phyloP scores from a whole-genome alignment of 2,329 filamentous ascomycete genomes.

The Helotiales sp. region DNA sequence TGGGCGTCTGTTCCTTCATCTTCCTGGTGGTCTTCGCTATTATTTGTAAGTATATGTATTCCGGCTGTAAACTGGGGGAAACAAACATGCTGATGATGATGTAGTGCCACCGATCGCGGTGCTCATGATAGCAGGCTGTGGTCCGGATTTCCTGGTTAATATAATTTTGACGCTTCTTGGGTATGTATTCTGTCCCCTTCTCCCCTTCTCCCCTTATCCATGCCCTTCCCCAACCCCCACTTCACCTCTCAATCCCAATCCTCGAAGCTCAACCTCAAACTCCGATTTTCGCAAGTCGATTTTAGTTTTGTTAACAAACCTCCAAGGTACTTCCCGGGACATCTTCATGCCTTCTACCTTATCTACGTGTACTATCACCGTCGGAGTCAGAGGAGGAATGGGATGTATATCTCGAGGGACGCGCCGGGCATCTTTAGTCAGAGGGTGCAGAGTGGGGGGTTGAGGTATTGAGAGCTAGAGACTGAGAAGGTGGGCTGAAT shows the following conservation, averaged over 20 bases:
- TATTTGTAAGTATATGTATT: slow-evolving; percentile 18
- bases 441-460: slow-evolving; percentile 25
- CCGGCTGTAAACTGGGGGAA: too few relatives aligned
- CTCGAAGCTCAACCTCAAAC: too few relatives aligned
- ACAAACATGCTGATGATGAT: background rate
- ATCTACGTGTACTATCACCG: slow-evolving; percentile 78
- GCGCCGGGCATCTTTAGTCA: slow-evolving; percentile 21
- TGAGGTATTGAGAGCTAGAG: background rate
- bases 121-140: slow-evolving; percentile 89
- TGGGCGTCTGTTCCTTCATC: slow-evolving; percentile 12
- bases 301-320: slow-evolving; percentile 43
- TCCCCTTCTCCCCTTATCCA: slow-evolving; percentile 26
- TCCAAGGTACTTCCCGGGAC: slow-evolving; percentile 68
- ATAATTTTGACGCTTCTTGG: slow-evolving; percentile 79
- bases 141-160: slow-evolving; percentile 87
- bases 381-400: slow-evolving; percentile 5
- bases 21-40: slow-evolving; percentile 12
- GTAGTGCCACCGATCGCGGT: slow-evolving; percentile 86
- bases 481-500: background rate
- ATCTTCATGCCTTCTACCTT: slow-evolving; percentile 92
- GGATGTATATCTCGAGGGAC: slow-evolving; percentile 8
- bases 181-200: slow-evolving; percentile 17
- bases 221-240: background rate
- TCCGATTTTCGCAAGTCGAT: background rate
- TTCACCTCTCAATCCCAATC: too few relatives aligned